Conservation (phyloP, 768 basidiomycete genomes). For the Tulasnella sp. region DNA sequence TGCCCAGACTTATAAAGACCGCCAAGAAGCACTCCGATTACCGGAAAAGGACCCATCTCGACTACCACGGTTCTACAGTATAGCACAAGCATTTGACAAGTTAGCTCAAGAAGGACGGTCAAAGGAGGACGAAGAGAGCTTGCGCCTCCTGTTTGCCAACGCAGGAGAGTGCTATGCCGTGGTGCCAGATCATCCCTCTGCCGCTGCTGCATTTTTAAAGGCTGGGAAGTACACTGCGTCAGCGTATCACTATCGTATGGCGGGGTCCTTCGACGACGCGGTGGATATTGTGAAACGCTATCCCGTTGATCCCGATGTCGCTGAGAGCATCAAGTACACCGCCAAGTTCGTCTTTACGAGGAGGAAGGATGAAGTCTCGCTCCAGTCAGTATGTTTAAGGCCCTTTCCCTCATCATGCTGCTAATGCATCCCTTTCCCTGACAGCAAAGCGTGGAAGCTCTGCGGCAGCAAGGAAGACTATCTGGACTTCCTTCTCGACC, state of each 20-base stretch:
- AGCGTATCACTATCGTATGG: constrained; percentile 9
- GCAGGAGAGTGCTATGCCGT: background rate
- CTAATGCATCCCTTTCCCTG: background rate
- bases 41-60: background rate
- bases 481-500: constrained; percentile 53
- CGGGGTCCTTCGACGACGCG: constrained; percentile 15
- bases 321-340: constrained; percentile 41
- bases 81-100: background rate
- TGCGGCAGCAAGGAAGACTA: constrained; percentile 52
- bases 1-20: background rate
- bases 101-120: background rate
- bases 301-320: constrained; percentile 38
- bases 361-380: constrained; percentile 40
- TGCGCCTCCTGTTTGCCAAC: background rate
- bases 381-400: background rate
- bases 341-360: constrained; percentile 49
- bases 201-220: background rate
- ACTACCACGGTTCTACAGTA: background rate
- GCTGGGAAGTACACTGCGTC: constrained; percentile 19
- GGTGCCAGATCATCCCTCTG: background rate
- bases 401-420: constrained; percentile 36
- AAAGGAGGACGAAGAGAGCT: background rate
- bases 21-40: constrained; percentile 15
- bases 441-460: constrained; percentile 46
- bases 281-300: constrained; percentile 31